A percentile compares a stretch with the other conserved stretches of the same genome.
Evolutionary conservation across 2,329 filamentous ascomycete genomes (phyloP).

Genomic region (Pezicula radicicola): DNA sequence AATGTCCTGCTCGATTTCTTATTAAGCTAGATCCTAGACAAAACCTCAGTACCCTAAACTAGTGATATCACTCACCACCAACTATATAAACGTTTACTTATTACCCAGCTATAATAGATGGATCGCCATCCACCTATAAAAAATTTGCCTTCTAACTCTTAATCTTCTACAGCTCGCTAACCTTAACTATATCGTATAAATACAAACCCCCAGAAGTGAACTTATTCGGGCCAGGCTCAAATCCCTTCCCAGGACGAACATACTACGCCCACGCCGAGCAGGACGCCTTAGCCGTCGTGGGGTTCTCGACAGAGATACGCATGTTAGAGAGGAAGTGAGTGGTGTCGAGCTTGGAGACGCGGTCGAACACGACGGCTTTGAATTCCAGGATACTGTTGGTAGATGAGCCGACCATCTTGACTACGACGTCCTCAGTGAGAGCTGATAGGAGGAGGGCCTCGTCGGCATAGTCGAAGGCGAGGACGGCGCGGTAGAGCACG

Average conservation of each 20-base stretch:
- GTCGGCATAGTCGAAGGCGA: slow-evolving; percentile 17
- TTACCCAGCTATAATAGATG: too few species aligned
- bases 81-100: too few species aligned
- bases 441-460: slow-evolving; percentile 16
- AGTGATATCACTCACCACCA: too few species aligned
- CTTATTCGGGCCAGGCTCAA: slow-evolving; percentile 14
- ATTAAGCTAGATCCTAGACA: too few species aligned
- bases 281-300: slow-evolving; percentile 20
- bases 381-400: slow-evolving; percentile 5
- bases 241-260: slow-evolving; percentile 22
- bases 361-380: slow-evolving; percentile 6
- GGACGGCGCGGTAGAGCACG: slow-evolving; percentile 16
- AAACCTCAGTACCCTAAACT: too few species aligned
- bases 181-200: too few species aligned
- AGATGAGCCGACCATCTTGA: not conserved
- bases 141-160: slow-evolving; percentile 23
- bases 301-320: slow-evolving; percentile 22
- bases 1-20: too few species aligned
- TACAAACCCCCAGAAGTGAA: slow-evolving; percentile 25
- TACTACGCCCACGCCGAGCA: slow-evolving; percentile 24
- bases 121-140: too few species aligned
- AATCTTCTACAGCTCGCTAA: slow-evolving; percentile 33
- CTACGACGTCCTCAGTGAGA: slow-evolving; percentile 6
- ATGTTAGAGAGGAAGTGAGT: slow-evolving; percentile 27
- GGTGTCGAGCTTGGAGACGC: slow-evolving; percentile 18